Base-by-base conservation (phyloP, 163 green algal genomes). In the Scenedesmus sp. region DNA sequence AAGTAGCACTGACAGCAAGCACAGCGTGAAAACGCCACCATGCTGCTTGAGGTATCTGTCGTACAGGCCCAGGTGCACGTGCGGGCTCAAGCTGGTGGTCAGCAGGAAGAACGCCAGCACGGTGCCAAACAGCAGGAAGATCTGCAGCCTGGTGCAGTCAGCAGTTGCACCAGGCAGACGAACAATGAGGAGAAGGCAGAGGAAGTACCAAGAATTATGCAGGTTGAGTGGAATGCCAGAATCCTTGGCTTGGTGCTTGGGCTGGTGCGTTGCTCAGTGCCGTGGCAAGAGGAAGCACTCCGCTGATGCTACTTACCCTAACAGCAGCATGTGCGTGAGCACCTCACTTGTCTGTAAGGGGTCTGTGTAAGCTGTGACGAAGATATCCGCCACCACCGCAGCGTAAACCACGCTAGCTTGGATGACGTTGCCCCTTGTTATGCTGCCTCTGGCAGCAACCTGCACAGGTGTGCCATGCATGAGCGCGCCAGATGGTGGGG, bases 41-140 rank as follows among this genome's bases (percentile, higher is more conserved):
- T 93, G 92, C 49, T 91, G 33, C 15, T 78, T 87, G 26, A 94
- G 79, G 85, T 95, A 95, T 24, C 76, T 44, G 83, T 94, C 86
- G 44, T 94, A 95, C 33, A 93, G 70, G 0, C 93, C 91, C 79
- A 94, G 72, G 44, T 88, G 82, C 13, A 93, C 90, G 43, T 86
- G 68, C 12, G 89, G 44, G 81, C 86, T 93, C 30, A 91, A 53
- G 83, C 83, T 95, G 59, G 81, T 95, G 80, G 78, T 92, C 16
- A 95, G 86, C 83, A 95, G 35, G 72, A 95, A 95, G 76, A 95
- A 95, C 15, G 85, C 82, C 61, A 94, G 88, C 22, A 92, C 56
- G 33, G 93, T 94, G n/a, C 53, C 76, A 61, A 95, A 33, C 35
- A 95, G 76, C 68, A 95, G 76, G 49, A 85, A 93, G 15, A 91